Conservation (phyloP, 768 basidiomycete species). For the Arthromyces matolae region DNA sequence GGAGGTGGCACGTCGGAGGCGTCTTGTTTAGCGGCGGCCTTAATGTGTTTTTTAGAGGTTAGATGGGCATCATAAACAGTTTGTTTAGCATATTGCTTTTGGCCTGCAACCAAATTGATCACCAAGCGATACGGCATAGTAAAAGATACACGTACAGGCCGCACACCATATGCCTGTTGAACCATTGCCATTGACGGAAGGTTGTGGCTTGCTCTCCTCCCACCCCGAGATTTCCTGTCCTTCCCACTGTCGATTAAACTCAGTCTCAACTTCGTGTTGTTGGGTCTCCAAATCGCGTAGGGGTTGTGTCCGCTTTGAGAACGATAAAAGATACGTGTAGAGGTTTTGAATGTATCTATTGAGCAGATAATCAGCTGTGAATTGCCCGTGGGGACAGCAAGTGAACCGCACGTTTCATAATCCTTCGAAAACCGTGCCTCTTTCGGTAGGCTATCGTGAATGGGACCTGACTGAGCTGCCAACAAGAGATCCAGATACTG, state of each 20-base stretch:
- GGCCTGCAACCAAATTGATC: constrained; percentile 50
- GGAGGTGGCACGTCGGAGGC: constrained; percentile 40
- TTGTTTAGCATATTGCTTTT: constrained; percentile 93
- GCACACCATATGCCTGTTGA: constrained; percentile 85
- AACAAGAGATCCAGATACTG: constrained; percentile 91
- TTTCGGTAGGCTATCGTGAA: constrained; percentile 69
- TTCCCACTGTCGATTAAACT: constrained; percentile 83
- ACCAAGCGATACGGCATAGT: constrained; percentile 1
- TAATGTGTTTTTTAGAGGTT: constrained; percentile 93
- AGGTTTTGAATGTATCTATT: constrained; percentile 79
- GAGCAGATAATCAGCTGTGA: constrained; percentile 6
- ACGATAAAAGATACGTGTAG: constrained; percentile 81
- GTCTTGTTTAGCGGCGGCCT: constrained; percentile 78
- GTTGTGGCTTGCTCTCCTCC: constrained; percentile 49
- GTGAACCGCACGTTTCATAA: constrained; percentile 64
- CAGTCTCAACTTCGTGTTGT: constrained; percentile 56
- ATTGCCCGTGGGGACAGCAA: too few species aligned
- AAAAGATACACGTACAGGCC: constrained; percentile 61
- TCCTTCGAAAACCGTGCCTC: constrained; percentile 69
- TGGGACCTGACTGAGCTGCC: constrained; percentile 49
- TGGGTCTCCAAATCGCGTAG: constrained; percentile 71
- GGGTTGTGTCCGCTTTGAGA: constrained; percentile 81
- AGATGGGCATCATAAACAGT: constrained; percentile 97
- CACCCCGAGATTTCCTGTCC: constrained; percentile 72
- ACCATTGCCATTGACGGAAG: constrained; percentile 40